These are phyloP conservation scores for Geum urbanum DNA, from an alignment of 306 rosid genomes.

Conservation along the genomic window DNA sequence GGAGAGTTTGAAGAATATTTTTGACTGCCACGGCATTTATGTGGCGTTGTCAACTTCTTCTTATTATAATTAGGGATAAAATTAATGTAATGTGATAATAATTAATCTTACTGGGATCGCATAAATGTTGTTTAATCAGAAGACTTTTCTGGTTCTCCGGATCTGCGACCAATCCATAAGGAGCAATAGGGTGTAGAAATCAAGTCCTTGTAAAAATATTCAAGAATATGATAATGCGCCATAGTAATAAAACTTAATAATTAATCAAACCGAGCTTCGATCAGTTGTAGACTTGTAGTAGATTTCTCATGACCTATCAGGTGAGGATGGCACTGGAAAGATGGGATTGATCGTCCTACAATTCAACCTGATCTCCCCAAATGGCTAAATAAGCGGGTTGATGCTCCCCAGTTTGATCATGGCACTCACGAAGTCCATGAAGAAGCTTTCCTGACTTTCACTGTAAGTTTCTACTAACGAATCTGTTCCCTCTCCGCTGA, in stretches of 20 bases:
- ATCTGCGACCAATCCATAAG: too few relatives aligned
- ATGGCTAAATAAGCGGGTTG: constrained; percentile 67
- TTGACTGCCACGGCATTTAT: constrained; percentile 5
- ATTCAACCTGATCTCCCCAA: constrained; percentile 59
- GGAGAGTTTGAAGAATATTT: constrained; percentile 4
- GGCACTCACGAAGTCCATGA: constrained; percentile 50
- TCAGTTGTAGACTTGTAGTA: too few relatives aligned
- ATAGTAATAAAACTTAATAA: too few relatives aligned
- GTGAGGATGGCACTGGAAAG: neutral
- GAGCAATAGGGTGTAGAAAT: too few relatives aligned
- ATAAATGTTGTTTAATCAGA: neutral
- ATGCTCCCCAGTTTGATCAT: constrained; percentile 81
- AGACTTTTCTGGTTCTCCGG: neutral
- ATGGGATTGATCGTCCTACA: constrained; percentile 45
- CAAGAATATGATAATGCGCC: too few relatives aligned
- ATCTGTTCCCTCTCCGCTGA: constrained; percentile 57
- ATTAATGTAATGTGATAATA: neutral
- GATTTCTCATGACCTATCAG: neutral
- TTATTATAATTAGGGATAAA: neutral
- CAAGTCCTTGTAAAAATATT: too few relatives aligned
- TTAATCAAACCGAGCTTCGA: too few relatives aligned
- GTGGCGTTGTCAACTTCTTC: constrained; percentile 2
- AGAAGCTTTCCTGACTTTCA: constrained; percentile 27
- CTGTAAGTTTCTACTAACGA: constrained; percentile 37
- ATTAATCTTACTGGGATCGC: neutral